Percentiles rank a stretch among this genome's conserved stretches.
These are phyloP conservation scores for Xenoacremonium recifei DNA, from an alignment of 2,329 filamentous ascomycete genomes.

Conservation along the genomic window DNA sequence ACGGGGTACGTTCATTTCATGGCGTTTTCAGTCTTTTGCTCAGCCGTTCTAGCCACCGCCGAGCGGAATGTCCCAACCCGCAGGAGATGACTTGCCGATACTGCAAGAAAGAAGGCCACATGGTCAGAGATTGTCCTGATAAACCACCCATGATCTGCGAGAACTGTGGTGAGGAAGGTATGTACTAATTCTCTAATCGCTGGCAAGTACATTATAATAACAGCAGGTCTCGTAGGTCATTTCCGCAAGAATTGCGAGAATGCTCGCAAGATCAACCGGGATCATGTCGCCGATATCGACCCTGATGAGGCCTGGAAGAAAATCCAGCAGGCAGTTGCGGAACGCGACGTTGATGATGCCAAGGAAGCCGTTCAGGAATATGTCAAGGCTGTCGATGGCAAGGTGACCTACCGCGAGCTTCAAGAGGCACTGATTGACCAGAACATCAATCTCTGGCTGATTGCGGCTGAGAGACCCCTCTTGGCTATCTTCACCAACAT, in stretches of 20 bases:
- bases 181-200: constrained; percentile 11
- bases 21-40: constrained; percentile 3
- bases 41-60: constrained; percentile 24
- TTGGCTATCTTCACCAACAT: constrained; percentile 65
- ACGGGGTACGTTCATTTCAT: constrained; percentile 24
- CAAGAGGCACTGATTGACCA: constrained; percentile 59
- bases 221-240: constrained; percentile 48
- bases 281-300: constrained; percentile 44
- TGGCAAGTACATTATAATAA: neutral
- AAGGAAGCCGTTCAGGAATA: constrained; percentile 61
- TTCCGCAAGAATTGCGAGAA: constrained; percentile 54
- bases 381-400: constrained; percentile 54
- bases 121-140: constrained; percentile 61
- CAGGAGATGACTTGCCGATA: constrained; percentile 37
- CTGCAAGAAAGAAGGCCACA: constrained; percentile 52
- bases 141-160: constrained; percentile 55
- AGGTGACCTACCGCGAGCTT: constrained; percentile 57
- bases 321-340: constrained; percentile 49
- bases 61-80: constrained; percentile 35
- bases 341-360: constrained; percentile 60
- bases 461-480: constrained; percentile 58
- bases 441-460: constrained; percentile 56
- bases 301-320: constrained; percentile 59
- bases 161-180: constrained; percentile 62
- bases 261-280: constrained; percentile 57